Evolutionary conservation across 805 yeast genomes (phyloP).

Genomic region (Candida maltosa): DNA sequence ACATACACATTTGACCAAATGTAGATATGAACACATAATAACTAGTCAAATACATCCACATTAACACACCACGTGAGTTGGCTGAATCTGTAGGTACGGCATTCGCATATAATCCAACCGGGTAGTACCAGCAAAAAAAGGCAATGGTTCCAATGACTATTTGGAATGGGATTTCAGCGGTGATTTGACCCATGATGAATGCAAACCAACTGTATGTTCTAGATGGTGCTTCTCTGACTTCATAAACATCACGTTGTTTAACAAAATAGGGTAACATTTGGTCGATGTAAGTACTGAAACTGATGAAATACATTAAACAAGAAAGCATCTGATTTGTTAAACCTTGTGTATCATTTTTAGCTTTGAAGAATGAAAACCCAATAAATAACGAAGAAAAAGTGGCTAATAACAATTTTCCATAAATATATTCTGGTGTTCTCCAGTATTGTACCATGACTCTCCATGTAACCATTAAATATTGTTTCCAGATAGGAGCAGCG

Average conservation of each 20-base stretch:
- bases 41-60: slow-evolving; percentile 3
- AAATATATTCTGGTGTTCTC: slow-evolving; percentile 62
- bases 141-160: slow-evolving; percentile 39
- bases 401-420: slow-evolving; percentile 58
- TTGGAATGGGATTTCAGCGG: slow-evolving; percentile 49
- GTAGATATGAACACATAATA: slow-evolving; percentile 20
- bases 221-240: slow-evolving; percentile 40
- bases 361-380: slow-evolving; percentile 72
- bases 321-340: slow-evolving; percentile 65
- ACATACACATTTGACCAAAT: slow-evolving; percentile 53
- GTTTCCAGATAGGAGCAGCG: slow-evolving; percentile 27
- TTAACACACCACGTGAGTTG: slow-evolving; percentile 2
- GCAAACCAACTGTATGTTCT: slow-evolving; percentile 43
- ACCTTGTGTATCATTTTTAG: slow-evolving; percentile 52
- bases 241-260: slow-evolving; percentile 36
- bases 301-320: slow-evolving; percentile 42
- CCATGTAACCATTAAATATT: slow-evolving; percentile 28
- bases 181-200: slow-evolving; percentile 36
- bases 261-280: slow-evolving; percentile 42
- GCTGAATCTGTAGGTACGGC: slow-evolving; percentile 47
- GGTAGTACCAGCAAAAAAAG: slow-evolving; percentile 58
- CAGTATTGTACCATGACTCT: slow-evolving; percentile 34
- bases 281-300: slow-evolving; percentile 36
- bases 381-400: slow-evolving; percentile 56
- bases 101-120: slow-evolving; percentile 45